A percentile compares a stretch with the other conserved stretches of the same genome.
Evolutionary conservation across 2,329 filamentous ascomycete species (phyloP).

Genomic region (Penicillium palitans): DNA sequence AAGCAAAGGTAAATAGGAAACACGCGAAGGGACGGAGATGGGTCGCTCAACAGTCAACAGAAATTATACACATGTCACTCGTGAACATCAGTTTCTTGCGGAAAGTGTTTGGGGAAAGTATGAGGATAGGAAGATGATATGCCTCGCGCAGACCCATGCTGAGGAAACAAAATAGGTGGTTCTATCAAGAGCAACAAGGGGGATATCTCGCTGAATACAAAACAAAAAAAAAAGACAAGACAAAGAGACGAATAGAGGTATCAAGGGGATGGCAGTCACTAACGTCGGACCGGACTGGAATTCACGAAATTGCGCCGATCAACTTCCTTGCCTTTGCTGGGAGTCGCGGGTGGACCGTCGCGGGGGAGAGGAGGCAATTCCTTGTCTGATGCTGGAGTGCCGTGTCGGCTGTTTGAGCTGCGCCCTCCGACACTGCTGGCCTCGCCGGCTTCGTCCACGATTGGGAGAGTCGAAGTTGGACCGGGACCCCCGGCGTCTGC

Average conservation of each 20-base stretch:
- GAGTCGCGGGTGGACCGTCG: conserved; percentile 15
- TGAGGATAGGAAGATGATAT: conserved; percentile 14
- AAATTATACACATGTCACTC: conserved; percentile 35
- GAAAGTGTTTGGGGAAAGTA: conserved; percentile 7
- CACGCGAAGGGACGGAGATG: conserved; percentile 13
- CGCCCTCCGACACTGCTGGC: conserved; percentile 64
- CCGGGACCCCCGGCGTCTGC: conserved; percentile 57
- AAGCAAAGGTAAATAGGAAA: neutral
- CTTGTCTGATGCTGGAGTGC: conserved; percentile 30
- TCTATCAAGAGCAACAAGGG: conserved; percentile 24
- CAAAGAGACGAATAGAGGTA: conserved; percentile 9
- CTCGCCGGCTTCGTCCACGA: conserved; percentile 89
- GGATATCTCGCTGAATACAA: conserved; percentile 27
- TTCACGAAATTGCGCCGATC: conserved; percentile 12
- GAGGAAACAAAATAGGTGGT: conserved; percentile 15
- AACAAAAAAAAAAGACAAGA: conserved; percentile 10
- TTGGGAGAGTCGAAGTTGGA: conserved; percentile 64
- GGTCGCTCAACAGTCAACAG: conserved; percentile 22
- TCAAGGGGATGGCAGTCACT: neutral
- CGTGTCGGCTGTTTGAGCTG: conserved; percentile 52
- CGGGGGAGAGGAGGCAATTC: conserved; percentile 32
- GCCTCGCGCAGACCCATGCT: conserved; percentile 21
- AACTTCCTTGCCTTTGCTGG: conserved; percentile 30
- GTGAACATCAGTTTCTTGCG: conserved; percentile 33
- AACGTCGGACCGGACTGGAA: conserved; percentile 7